Base-by-base conservation (phyloP, 176 grass and related monocot species). In the Saccharum spontaneum region DNA sequence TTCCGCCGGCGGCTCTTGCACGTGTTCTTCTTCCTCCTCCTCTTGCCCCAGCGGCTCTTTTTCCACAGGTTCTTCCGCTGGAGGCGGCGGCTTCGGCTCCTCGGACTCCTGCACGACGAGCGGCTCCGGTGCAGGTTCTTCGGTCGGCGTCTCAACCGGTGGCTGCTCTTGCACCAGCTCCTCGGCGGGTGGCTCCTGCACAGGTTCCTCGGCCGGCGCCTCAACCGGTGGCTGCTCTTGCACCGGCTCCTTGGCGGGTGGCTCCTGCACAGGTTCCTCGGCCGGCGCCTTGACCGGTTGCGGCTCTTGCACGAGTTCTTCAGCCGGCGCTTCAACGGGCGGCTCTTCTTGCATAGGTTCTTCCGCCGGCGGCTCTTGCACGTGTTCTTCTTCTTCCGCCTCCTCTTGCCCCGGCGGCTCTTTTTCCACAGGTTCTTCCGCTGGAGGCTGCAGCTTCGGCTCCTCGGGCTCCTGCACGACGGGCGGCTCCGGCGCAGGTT, bases 281-380 rank as follows among this genome's bases (percentile, higher is more conserved):
- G 3, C 22, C 0, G 38, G 23, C 2, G 38, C 23, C 26, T 49
- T 3, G 10, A 1, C 22, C 0, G 38, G 23, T 1, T 10, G 24
- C 11, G 37, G n/a, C 8, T 26, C n/a, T n/a, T 63, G 8, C 37
- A 10, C 15, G 2, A 17, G 78, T 3, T 41, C 40, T 4, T 71
- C 1, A 0, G 34, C 14, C 1, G 3, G 37, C 14, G 45, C 45
- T 13, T 48, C 45, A 0, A 1, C 13, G 0, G 22, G 76, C 0
- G 34, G 44, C 20, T 85, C 63, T 1, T 73, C 52, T 41, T 86
- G 79, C 10, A 82, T 66, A 8, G 79, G 66, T 17, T 70, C 46
- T n/a, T 38, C 31, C 13, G 8, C 7, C 15, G 7, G 3, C 24
- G 26, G 55, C 10, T 74, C 44, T 45, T 90, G 73, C 20, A 72